Evolutionary conservation across 2,329 filamentous ascomycete species (phyloP).

Genomic region (Hypoxylon sp.): DNA sequence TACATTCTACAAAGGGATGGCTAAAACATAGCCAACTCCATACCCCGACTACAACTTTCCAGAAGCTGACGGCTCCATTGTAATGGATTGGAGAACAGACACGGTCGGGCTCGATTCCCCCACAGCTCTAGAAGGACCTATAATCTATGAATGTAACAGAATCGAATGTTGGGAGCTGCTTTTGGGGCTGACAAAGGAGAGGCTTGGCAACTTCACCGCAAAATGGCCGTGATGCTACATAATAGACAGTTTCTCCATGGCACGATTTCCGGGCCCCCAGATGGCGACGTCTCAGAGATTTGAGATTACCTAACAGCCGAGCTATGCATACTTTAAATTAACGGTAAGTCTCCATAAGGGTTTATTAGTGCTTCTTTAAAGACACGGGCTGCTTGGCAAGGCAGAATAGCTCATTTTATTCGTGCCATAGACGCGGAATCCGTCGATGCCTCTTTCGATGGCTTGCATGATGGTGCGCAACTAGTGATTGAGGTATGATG

Average conservation of each 20-base stretch:
- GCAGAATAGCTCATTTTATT: slow-evolving; percentile 20
- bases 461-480: slow-evolving; percentile 17
- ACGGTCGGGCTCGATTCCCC: background rate
- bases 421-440: slow-evolving; percentile 16
- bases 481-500: slow-evolving; percentile 9
- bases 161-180: slow-evolving; percentile 20
- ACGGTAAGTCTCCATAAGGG: slow-evolving; percentile 5
- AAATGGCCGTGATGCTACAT: slow-evolving; percentile 16
- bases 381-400: slow-evolving; percentile 20
- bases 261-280: slow-evolving; percentile 9
- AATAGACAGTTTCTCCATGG: slow-evolving; percentile 5
- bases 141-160: slow-evolving; percentile 10
- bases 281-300: slow-evolving; percentile 5
- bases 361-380: slow-evolving; percentile 5
- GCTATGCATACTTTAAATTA: slow-evolving; percentile 17
- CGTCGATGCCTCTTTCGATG: slow-evolving; percentile 27
- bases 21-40: slow-evolving; percentile 6
- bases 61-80: slow-evolving; percentile 13
- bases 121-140: slow-evolving; percentile 6
- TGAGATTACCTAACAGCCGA: slow-evolving; percentile 25
- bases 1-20: slow-evolving; percentile 8
- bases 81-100: slow-evolving; percentile 10
- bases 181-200: slow-evolving; percentile 15
- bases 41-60: slow-evolving; percentile 4
- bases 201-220: slow-evolving; percentile 19